Percentiles rank a stretch among this genome's conserved stretches.
These are phyloP conservation scores for Lodderomyces beijingensis DNA, from an alignment of 1,139 yeast genomes.

Conservation along the genomic window DNA sequence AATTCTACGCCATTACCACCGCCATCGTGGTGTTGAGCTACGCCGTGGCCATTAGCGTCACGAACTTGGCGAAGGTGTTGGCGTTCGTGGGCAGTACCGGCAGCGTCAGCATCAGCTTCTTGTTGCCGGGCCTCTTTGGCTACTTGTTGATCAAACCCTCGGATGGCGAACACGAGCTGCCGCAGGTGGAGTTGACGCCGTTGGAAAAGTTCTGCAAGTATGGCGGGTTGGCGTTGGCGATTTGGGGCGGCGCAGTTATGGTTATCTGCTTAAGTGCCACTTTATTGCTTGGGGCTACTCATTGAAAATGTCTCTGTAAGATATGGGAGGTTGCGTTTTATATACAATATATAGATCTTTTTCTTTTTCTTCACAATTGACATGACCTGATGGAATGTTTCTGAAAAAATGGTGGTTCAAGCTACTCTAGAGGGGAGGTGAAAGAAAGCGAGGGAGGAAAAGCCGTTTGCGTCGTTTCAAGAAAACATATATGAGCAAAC, in stretches of 20 bases:
- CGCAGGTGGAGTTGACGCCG: constrained; percentile 22
- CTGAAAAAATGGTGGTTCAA: no score
- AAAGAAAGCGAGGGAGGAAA: background rate
- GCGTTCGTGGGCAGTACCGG: constrained; percentile 97
- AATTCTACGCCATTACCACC: constrained; percentile 63
- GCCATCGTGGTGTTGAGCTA: constrained; percentile 60
- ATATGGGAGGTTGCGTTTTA: no score
- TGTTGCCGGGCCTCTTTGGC: constrained; percentile 88
- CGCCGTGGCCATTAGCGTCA: constrained; percentile 69
- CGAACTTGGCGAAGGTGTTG: constrained; percentile 77
- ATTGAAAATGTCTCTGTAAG: no score
- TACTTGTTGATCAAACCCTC: constrained; percentile 54
- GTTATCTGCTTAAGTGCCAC: constrained; percentile 75
- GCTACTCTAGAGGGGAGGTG: no score
- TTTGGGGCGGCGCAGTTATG: constrained; percentile 81
- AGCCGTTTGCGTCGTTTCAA: background rate
- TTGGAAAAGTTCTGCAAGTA: constrained; percentile 45
- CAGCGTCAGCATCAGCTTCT: constrained; percentile 88
- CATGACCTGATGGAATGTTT: no score
- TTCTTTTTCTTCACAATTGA: no score
- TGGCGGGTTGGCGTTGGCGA: constrained; percentile 55
- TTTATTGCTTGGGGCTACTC: constrained; percentile 56
- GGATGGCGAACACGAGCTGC: constrained; percentile 13
- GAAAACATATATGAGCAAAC: background rate
- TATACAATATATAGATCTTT: constrained; percentile 4